phyloP scores from a whole-genome alignment of 306 rosid species.

The Sesbania bispinosa region DNA sequence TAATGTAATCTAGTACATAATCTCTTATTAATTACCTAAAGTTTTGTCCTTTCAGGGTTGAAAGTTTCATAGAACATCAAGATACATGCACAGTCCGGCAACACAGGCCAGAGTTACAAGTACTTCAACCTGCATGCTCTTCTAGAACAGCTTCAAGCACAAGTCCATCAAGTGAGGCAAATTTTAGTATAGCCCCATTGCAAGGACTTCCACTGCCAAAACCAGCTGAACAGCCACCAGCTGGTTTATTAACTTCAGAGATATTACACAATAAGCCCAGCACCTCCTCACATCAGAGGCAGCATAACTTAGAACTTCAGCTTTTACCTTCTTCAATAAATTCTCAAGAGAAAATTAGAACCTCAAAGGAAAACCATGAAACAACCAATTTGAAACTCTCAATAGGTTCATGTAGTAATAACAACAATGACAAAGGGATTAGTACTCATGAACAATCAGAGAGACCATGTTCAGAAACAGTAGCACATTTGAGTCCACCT shows the following conservation, averaged over 20 bases:
- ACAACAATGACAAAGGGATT: neutral
- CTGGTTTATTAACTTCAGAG: constrained; percentile 26
- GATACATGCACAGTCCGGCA: constrained; percentile 69
- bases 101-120: constrained; percentile 47
- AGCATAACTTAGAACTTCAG: constrained; percentile 71
- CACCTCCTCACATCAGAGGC: too few species aligned
- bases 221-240: constrained; percentile 24
- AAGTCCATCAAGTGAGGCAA: constrained; percentile 74
- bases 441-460: constrained; percentile 11
- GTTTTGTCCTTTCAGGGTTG: constrained; percentile 56
- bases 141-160: constrained; percentile 82
- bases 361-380: constrained; percentile 37
- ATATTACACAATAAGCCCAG: too few species aligned
- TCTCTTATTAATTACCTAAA: neutral
- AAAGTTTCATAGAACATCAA: constrained; percentile 98
- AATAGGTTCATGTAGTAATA: constrained; percentile 49
- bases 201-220: constrained; percentile 43
- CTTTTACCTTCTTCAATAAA: constrained; percentile 55
- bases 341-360: constrained; percentile 12
- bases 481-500: too few species aligned
- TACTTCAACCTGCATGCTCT: constrained; percentile 47
- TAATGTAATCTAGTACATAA: too few species aligned
- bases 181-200: constrained; percentile 41
- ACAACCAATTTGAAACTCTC: constrained; percentile 76
- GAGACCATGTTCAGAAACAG: neutral